Percentiles rank a stretch among this genome's conserved stretches.
Evolutionary conservation across 2,329 filamentous ascomycete species (phyloP).

Genomic region (Rhynchosporium agropyri): DNA sequence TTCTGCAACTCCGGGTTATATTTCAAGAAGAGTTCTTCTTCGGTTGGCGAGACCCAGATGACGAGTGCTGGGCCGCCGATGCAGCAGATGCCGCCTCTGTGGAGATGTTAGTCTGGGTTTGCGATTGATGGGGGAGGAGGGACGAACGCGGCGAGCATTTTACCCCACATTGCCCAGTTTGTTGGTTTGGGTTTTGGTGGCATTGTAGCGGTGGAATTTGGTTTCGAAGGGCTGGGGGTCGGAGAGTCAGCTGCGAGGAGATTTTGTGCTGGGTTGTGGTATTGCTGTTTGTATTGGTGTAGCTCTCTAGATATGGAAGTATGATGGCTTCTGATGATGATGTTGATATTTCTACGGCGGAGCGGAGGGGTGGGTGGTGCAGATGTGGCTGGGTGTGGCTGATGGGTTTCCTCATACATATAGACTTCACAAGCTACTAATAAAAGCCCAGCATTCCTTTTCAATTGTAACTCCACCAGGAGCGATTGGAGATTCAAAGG

Average conservation of each 20-base stretch:
- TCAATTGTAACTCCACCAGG: too few relatives aligned
- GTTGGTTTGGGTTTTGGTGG: constrained; percentile 40
- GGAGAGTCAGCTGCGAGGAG: constrained; percentile 12
- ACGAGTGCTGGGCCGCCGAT: constrained; percentile 86
- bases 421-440: too few relatives aligned
- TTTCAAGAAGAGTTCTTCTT: constrained; percentile 87
- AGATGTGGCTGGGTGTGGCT: constrained; percentile 26
- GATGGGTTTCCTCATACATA: background rate
- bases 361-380: background rate
- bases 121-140: constrained; percentile 19
- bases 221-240: background rate
- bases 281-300: constrained; percentile 1
- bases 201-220: constrained; percentile 12
- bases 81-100: constrained; percentile 70
- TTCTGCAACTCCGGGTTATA: constrained; percentile 97
- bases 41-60: constrained; percentile 77
- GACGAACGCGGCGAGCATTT: constrained; percentile 71
- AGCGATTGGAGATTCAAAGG: too few relatives aligned
- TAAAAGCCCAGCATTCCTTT: too few relatives aligned
- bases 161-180: constrained; percentile 63
- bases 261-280: constrained; percentile 6
- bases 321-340: constrained; percentile 2
- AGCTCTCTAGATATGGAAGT: background rate
- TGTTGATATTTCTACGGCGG: constrained; percentile 21
- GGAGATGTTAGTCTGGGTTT: constrained; percentile 23